Base-by-base conservation (phyloP, 768 basidiomycete species). In the Lentinula lateritia region DNA sequence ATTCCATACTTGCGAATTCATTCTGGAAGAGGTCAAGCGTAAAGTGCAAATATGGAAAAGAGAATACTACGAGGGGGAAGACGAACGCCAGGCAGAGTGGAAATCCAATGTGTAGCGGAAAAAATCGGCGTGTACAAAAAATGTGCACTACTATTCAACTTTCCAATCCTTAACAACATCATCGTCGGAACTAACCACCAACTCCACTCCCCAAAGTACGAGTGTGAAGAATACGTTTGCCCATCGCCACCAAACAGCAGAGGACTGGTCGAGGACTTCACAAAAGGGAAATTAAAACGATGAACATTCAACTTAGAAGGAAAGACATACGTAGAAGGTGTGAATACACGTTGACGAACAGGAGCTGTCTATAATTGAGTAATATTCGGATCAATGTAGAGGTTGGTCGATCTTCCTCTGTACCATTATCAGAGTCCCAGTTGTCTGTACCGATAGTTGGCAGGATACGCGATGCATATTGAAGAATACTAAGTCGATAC, bases 241-340 rank as follows among this genome's bases (percentile, higher is more conserved):
- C 92, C 92, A 93, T 63, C 92, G 83, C 89, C 92, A 93, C 92
- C 92, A 94, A 53, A 93, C 84, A 69, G 93, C 92, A n/a, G 90
- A 91, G 18, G 92, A 89, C 68, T 91, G 89, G 67, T 94, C 92
- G 58, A 94, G 77, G 50, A 94, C 92, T 93, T 58, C 5, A 50
- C 38, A 66, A 50, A 36, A 34, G 48, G 61, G 39, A 15, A 23
- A 56, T 38, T 35, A 38, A 56, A 41, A 63, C 13, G 45, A 46
- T 34, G 18, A 5, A 20, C 20, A 45, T 39, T 36, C 18, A 59
- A n/a, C n/a, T 62, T 34, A 15, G 23, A 20, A 16, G 34, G 16
- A 50, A 12, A 53, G 5, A 81, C 91, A 69, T 67, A 94, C 92
- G 77, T 16, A 95, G 80, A 5, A 95, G 76, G 70, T 95, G 90